Conservation (phyloP, 1,139 yeast genomes). For the Pichia inconspicua region DNA sequence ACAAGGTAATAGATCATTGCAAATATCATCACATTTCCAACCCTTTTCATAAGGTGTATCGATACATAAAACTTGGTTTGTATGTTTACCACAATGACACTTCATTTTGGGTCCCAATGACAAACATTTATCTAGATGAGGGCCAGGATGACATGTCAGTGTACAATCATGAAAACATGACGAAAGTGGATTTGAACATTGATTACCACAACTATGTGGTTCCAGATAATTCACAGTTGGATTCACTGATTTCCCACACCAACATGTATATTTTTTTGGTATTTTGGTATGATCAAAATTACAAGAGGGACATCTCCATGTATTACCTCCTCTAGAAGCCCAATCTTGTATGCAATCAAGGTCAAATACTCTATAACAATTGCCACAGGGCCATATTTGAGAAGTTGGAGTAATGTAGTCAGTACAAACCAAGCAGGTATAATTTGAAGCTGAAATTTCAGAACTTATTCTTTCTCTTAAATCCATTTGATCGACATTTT, state of each 20-base stretch:
- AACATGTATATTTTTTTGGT: slow-evolving; percentile 66
- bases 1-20: slow-evolving; percentile 58
- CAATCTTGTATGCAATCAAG: slow-evolving; percentile 73
- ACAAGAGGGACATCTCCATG: slow-evolving; percentile 90
- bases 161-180: slow-evolving; percentile 70
- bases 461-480: slow-evolving; percentile 24
- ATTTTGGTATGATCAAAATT: slow-evolving; percentile 45
- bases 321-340: slow-evolving; percentile 61
- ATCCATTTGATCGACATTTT: neutral
- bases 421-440: slow-evolving; percentile 77
- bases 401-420: slow-evolving; percentile 66
- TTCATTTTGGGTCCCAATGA: slow-evolving; percentile 63
- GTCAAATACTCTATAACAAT: slow-evolving; percentile 75
- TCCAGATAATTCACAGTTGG: slow-evolving; percentile 54
- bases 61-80: slow-evolving; percentile 63
- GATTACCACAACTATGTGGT: slow-evolving; percentile 88
- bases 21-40: slow-evolving; percentile 60
- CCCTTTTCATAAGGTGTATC: slow-evolving; percentile 60
- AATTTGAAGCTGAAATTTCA: slow-evolving; percentile 61
- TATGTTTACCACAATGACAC: slow-evolving; percentile 69
- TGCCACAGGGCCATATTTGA: slow-evolving; percentile 64
- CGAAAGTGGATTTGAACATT: slow-evolving; percentile 49
- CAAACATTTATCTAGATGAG: slow-evolving; percentile 70
- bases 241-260: slow-evolving; percentile 78
- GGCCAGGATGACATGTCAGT: slow-evolving; percentile 80